Percentiles rank a stretch among this genome's conserved stretches.
Evolutionary conservation across 23 red algal species (phyloP).

Genomic region (Gracilaria gracilis): DNA sequence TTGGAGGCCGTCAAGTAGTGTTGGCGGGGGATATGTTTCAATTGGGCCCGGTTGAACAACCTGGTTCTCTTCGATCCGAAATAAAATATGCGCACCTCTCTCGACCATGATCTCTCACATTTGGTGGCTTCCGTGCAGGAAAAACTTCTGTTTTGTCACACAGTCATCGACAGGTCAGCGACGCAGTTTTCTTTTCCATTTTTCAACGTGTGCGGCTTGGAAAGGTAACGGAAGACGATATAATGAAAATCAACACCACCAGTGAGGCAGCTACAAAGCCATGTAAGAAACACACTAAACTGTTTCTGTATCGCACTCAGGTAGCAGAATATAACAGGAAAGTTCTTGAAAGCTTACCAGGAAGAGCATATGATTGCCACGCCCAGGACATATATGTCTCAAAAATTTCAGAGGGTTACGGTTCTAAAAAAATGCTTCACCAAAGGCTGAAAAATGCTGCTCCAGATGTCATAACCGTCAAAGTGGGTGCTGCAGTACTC

Average conservation of each 20-base stretch:
- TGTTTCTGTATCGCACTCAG: background rate
- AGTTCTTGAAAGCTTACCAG: background rate
- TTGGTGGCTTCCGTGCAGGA: background rate
- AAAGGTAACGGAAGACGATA: background rate
- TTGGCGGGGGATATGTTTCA: background rate
- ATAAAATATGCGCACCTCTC: too few species aligned
- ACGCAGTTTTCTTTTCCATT: background rate
- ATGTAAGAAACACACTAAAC: background rate
- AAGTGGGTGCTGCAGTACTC: too few species aligned
- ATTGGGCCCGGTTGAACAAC: constrained; percentile 9
- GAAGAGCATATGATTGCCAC: background rate
- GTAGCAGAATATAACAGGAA: background rate
- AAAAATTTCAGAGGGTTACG: background rate
- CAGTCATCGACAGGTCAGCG: background rate
- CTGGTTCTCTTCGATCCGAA: too few species aligned
- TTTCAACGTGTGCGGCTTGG: background rate
- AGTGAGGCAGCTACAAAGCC: background rate
- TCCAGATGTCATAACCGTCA: background rate
- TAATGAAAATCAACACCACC: background rate
- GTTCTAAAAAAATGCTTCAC: too few species aligned
- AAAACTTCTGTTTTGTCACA: too few species aligned
- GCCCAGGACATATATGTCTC: background rate
- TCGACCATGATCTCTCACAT: background rate
- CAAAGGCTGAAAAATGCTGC: background rate
- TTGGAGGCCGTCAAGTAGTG: constrained; percentile 36